phyloP scores from a whole-genome alignment of 192 early-diverging fungal genomes.

The Thamnidium elegans region DNA sequence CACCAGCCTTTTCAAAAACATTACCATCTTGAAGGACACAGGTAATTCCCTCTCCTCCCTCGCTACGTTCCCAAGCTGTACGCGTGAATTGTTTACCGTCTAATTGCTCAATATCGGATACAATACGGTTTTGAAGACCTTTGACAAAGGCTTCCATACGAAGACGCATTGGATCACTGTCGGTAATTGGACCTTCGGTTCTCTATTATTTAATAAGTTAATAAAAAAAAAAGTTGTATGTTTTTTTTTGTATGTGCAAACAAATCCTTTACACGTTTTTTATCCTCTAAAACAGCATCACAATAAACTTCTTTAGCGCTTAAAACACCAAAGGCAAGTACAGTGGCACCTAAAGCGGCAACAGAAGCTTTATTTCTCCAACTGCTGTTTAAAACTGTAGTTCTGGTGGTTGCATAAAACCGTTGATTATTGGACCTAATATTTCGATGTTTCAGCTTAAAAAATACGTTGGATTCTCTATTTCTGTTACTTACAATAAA shows the following conservation, averaged over 20 bases:
- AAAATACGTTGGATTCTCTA: neutral
- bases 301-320: slow-evolving; percentile 23
- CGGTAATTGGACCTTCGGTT: slow-evolving; percentile 40
- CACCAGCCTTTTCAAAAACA: slow-evolving; percentile 97
- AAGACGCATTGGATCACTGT: slow-evolving; percentile 66
- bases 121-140: slow-evolving; percentile 75
- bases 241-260: slow-evolving; percentile 3
- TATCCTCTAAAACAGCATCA: slow-evolving; percentile 31
- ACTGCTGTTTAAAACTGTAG: neutral
- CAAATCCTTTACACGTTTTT: slow-evolving; percentile 22
- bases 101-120: slow-evolving; percentile 62
- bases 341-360: slow-evolving; percentile 1
- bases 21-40: slow-evolving; percentile 90
- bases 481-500: neutral
- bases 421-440: slow-evolving; percentile 1
- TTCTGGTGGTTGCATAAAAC: slow-evolving; percentile 17
- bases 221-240: neutral
- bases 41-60: slow-evolving; percentile 92
- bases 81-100: slow-evolving; percentile 64
- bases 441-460: neutral
- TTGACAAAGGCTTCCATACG: slow-evolving; percentile 82
- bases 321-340: slow-evolving; percentile 8
- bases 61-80: slow-evolving; percentile 83
- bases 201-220: slow-evolving; percentile 20
- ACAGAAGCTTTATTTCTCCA: slow-evolving; percentile 1